Conservation (phyloP, 2,329 filamentous ascomycete species). For the Xylariales sp. region DNA sequence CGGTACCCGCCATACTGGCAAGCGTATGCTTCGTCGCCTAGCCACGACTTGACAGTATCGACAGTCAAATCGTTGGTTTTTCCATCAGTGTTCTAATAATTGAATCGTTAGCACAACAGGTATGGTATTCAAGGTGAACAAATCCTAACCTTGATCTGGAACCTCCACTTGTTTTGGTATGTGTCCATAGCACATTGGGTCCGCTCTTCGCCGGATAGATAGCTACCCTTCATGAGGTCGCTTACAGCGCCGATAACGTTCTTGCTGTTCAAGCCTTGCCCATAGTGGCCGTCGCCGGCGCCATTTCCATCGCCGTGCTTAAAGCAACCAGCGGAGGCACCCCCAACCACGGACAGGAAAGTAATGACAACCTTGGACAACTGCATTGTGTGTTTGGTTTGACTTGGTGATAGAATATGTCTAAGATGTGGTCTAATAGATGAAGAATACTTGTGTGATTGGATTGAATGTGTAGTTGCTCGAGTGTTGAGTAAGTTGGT, state of each 20-base stretch:
- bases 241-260: neutral
- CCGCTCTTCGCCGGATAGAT: neutral
- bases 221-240: neutral
- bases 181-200: neutral
- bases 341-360: neutral
- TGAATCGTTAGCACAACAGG: neutral
- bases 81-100: neutral
- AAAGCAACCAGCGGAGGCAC: neutral
- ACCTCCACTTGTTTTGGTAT: constrained; percentile 1
- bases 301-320: neutral
- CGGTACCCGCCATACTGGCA: neutral
- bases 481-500: too few relatives aligned
- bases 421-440: too few relatives aligned
- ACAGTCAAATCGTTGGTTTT: neutral
- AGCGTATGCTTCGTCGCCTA: neutral
- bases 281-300: neutral
- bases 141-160: too few relatives aligned
- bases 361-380: neutral
- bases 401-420: neutral
- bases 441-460: too few relatives aligned
- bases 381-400: neutral
- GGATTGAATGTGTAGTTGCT: too few relatives aligned
- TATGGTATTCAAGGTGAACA: neutral
- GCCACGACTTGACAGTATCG: neutral
- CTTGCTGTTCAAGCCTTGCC: neutral